Conservation (phyloP, 306 rosid genomes). For the Citrullus colocynthis region DNA sequence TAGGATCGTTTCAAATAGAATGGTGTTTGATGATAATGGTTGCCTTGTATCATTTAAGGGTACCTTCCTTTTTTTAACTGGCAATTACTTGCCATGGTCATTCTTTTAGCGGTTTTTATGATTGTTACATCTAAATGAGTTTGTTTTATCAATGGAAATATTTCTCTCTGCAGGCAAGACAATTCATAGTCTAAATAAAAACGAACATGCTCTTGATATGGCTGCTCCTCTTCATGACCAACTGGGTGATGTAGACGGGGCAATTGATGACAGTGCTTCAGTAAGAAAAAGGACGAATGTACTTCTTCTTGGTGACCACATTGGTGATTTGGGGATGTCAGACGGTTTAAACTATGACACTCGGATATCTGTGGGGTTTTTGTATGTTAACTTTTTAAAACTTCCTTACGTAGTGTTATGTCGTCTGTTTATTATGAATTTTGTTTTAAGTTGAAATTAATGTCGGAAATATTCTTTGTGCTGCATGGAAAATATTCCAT, state of each 20-base stretch:
- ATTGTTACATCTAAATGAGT: neutral
- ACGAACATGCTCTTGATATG: constrained; percentile 92
- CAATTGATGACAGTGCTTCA: constrained; percentile 35
- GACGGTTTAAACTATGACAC: constrained; percentile 77
- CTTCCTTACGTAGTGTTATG: neutral
- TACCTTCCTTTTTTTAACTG: constrained; percentile 11
- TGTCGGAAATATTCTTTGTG: neutral
- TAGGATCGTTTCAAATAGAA: constrained; percentile 71
- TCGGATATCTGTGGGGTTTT: constrained; percentile 71
- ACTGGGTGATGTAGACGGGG: constrained; percentile 46
- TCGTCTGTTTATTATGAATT: neutral
- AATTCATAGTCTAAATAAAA: constrained; percentile 82
- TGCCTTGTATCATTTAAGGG: constrained; percentile 70
- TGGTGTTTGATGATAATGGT: constrained; percentile 59
- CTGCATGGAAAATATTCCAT: neutral
- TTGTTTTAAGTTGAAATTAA: neutral
- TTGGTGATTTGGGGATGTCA: constrained; percentile 90
- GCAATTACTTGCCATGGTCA: neutral
- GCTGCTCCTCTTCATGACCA: constrained; percentile 69
- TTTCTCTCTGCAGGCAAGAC: constrained; percentile 52
- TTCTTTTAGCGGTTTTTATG: neutral
- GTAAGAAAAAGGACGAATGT: constrained; percentile 73
- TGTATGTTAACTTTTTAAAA: constrained; percentile 38
- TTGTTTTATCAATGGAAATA: neutral
- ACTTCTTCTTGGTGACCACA: constrained; percentile 86